These are phyloP conservation scores for Lolium perenne DNA, from an alignment of 176 grass and related monocot genomes.

Conservation along the genomic window DNA sequence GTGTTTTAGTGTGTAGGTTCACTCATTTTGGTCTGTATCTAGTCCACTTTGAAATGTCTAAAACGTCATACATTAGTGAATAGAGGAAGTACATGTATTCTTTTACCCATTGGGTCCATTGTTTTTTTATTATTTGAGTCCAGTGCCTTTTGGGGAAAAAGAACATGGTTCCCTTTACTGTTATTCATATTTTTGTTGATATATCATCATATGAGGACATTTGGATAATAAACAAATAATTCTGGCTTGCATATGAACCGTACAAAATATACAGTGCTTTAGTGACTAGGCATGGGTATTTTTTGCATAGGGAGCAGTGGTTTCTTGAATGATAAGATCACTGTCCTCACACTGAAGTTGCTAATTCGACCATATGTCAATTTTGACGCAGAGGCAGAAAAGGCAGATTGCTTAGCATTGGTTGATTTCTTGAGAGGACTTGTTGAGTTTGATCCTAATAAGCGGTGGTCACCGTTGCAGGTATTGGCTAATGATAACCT, in stretches of 20 bases:
- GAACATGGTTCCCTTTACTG: not conserved
- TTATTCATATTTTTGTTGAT: constrained; percentile 25
- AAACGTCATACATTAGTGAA: no score
- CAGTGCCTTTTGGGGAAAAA: not conserved
- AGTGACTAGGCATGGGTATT: constrained; percentile 18
- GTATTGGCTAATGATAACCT: constrained; percentile 54
- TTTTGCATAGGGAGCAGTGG: constrained; percentile 6
- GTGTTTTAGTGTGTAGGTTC: no score
- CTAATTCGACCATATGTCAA: constrained; percentile 33
- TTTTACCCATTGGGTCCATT: constrained; percentile 21
- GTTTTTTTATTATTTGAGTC: constrained; percentile 26
- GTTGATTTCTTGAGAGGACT: constrained; percentile 99
- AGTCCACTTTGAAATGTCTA: no score
- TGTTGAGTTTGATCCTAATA: constrained; percentile 96
- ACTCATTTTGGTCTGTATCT: no score
- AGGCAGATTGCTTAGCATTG: constrained; percentile 72
- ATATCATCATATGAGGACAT: constrained; percentile 14
- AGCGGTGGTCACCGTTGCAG: constrained; percentile 96
- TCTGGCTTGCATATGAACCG: constrained; percentile 13
- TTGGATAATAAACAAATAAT: constrained; percentile 31
- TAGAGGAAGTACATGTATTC: not conserved
- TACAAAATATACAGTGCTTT: not conserved
- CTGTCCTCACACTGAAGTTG: not conserved
- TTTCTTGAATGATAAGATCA: constrained; percentile 35
- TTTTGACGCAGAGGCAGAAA: constrained; percentile 63